phyloP scores from a whole-genome alignment of 1,139 yeast genomes.

The Kurtzmaniella quercitrusa region DNA sequence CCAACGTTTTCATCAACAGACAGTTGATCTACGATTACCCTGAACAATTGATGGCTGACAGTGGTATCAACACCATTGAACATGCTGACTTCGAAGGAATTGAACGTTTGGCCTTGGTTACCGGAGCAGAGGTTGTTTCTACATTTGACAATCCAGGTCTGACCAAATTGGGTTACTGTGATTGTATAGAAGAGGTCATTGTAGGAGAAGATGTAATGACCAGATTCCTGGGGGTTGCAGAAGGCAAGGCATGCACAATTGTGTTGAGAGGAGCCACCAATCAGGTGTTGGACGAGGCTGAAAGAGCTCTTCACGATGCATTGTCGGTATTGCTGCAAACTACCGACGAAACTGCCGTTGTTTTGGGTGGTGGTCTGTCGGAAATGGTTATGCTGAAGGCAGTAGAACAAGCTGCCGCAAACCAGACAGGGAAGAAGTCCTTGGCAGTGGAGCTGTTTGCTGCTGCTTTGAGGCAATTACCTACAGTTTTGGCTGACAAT shows the following conservation, averaged over 20 bases:
- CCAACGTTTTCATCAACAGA: conserved; percentile 89
- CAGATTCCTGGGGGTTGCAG: conserved; percentile 90
- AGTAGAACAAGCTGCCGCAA: conserved; percentile 92
- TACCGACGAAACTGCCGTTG: conserved; percentile 89
- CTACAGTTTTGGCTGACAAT: conserved; percentile 92
- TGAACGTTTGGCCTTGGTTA: conserved; percentile 91
- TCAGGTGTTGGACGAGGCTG: conserved; percentile 94
- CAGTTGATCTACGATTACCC: conserved; percentile 98
- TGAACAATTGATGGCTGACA: conserved; percentile 87
- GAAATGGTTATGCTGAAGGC: conserved; percentile 99
- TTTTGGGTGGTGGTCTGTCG: conserved; percentile 96
- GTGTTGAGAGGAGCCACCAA: conserved; percentile 97
- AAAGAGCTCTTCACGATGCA: conserved; percentile 96
- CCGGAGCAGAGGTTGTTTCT: conserved; percentile 97
- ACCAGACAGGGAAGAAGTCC: conserved; percentile 89
- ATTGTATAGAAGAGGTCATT: conserved; percentile 80
- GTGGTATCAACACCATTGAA: conserved; percentile 86
- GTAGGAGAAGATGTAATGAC: conserved; percentile 88
- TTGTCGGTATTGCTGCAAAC: conserved; percentile 93
- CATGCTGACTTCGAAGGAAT: conserved; percentile 99
- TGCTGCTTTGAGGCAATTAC: conserved; percentile 88
- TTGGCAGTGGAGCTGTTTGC: conserved; percentile 95
- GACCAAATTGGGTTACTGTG: conserved; percentile 86
- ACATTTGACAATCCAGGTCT: conserved; percentile 91
- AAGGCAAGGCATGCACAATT: conserved; percentile 95